Percentiles rank a stretch among this genome's conserved stretches.
phyloP scores from a whole-genome alignment of 2,329 filamentous ascomycete species.

The Ophiostoma sp. region DNA sequence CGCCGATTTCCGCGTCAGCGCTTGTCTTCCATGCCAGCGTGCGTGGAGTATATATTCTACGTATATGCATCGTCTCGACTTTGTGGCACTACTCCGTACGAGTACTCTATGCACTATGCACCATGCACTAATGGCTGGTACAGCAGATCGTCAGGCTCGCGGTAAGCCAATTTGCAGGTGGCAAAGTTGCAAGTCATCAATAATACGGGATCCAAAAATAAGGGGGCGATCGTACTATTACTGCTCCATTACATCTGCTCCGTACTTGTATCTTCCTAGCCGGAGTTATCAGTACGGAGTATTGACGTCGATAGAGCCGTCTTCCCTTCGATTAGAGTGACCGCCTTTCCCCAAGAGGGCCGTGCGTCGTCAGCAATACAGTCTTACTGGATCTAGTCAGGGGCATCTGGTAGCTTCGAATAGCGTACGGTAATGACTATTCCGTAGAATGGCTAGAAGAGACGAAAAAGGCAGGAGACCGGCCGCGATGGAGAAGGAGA shows the following conservation, averaged over 20 bases:
- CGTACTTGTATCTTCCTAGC: neutral
- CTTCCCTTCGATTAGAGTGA: neutral
- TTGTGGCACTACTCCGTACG: neutral
- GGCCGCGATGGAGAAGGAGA: neutral
- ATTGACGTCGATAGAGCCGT: neutral
- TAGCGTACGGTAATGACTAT: too few relatives aligned
- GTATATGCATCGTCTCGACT: too few relatives aligned
- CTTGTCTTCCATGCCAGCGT: too few relatives aligned
- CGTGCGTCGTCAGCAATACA: constrained; percentile 21
- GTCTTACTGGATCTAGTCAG: constrained; percentile 11
- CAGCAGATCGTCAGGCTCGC: constrained; percentile 11
- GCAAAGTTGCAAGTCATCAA: neutral
- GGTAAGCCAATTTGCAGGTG: constrained; percentile 3
- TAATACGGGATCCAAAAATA: constrained; percentile 12
- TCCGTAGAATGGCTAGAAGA: neutral
- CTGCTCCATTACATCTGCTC: neutral
- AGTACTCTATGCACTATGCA: neutral
- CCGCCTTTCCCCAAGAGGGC: constrained; percentile 1
- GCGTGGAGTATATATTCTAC: too few relatives aligned
- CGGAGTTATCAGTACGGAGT: neutral
- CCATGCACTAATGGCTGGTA: neutral
- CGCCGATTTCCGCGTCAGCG: too few relatives aligned
- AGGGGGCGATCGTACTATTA: constrained; percentile 10
- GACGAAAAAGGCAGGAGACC: constrained; percentile 14
- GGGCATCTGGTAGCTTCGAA: neutral